These are phyloP conservation scores for Turritis glabra DNA, from an alignment of 345 rosid species.

Conservation along the genomic window DNA sequence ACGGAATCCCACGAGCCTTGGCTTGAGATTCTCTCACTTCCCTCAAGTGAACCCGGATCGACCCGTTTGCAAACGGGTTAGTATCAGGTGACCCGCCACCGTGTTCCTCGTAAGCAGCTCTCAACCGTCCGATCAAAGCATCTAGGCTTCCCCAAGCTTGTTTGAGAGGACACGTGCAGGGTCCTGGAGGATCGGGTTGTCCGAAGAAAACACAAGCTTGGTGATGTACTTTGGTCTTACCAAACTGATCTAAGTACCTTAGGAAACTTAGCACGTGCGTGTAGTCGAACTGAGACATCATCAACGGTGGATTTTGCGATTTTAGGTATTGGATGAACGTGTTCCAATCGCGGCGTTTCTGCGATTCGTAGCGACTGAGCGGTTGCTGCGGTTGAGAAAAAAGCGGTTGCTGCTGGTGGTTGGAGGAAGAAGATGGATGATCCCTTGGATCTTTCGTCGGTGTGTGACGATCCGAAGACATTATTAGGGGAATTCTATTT, in stretches of 20 bases:
- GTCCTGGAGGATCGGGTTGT: conserved; percentile 83
- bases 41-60: conserved; percentile 66
- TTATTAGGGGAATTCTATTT: conserved; percentile 16
- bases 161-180: conserved; percentile 77
- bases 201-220: conserved; percentile 78
- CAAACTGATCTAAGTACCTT: conserved; percentile 84
- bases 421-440: conserved; percentile 34
- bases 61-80: conserved; percentile 81
- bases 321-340: conserved; percentile 85
- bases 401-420: conserved; percentile 27
- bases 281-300: conserved; percentile 68
- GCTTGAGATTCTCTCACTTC: conserved; percentile 90
- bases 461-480: conserved; percentile 33
- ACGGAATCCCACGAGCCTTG: conserved; percentile 84
- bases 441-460: conserved; percentile 41
- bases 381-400: conserved; percentile 33
- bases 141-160: conserved; percentile 98
- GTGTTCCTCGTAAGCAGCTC: conserved; percentile 87
- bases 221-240: conserved; percentile 92
- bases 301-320: conserved; percentile 76
- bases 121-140: conserved; percentile 82
- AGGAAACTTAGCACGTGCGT: conserved; percentile 86
- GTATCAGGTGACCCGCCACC: conserved; percentile 73
- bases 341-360: conserved; percentile 91
- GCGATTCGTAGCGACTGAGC: conserved; percentile 88